Evolutionary conservation across 2,329 filamentous ascomycete species (phyloP), one percentile per base, ranked within the genome.

Genomic region (Colletotrichum endophyticum): DNA sequence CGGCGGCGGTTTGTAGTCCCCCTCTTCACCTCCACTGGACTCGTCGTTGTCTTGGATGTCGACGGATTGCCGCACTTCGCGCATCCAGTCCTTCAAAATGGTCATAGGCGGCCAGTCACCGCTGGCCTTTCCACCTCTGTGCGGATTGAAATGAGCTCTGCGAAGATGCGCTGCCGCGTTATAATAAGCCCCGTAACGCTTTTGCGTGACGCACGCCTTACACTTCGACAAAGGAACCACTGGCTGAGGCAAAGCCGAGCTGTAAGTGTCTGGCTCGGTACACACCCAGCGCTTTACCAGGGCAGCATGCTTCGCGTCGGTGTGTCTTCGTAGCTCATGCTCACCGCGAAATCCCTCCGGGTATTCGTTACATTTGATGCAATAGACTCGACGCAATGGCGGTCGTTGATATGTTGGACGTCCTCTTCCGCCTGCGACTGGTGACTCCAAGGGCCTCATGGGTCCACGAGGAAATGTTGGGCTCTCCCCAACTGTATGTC

Each of bases 281-380:
- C 90, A 91, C 22, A 91, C 87, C 89, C 89, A 92, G 80, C 89
- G 85, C 81, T 89, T 90, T 32, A 91, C 89, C 44, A 90, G 80
- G 12, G 89, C 86, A 5, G 90, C 89, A 78, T 92, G 90, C 76
- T 91, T 91, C 7, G 90, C 89, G 76, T 91, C 89, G 22, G 86
- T 88, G 83, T 96, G 94, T 73, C 94, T 90, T 72, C 93, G 89
- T 66, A 96, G 88, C 84, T 98, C 96, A 84, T 98, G 96, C 72
- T 98, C 95, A 74, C 96, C 96, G 62, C 96, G 94, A 84, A 98
- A 98, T 7, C 96, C 96, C 77, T 96, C 93, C 4, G 94, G 94
- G 77, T 96, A 93, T 80, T 95, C 94, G 79, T 93, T 92, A 86
- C 96, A 98, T 80, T 94, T 91, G 22, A 89, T 87, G 84, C 96